A percentile compares a stretch with the other conserved stretches of the same genome.
Evolutionary conservation across 306 rosid genomes (phyloP).

Genomic region (Citrullus mucosospermus): DNA sequence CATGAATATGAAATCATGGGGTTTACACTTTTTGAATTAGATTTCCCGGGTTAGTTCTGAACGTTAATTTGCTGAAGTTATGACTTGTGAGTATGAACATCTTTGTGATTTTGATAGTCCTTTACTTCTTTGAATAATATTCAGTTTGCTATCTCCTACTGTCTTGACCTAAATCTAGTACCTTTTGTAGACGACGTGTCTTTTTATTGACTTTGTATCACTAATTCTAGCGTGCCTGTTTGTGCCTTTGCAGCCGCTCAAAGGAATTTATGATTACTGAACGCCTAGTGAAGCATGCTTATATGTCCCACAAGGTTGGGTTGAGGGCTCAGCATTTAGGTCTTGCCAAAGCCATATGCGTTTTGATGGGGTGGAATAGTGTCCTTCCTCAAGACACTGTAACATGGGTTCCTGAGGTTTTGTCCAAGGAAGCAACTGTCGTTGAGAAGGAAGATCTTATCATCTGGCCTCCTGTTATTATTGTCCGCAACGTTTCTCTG

Average conservation of each 20-base stretch:
- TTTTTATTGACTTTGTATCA: background rate
- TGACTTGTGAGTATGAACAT: background rate
- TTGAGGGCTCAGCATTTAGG: constrained; percentile 70
- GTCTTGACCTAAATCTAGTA: background rate
- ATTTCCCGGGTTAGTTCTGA: background rate
- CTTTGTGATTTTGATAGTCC: background rate
- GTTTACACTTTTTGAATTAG: background rate
- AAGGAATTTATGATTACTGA: constrained; percentile 92
- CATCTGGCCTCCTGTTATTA: constrained; percentile 78
- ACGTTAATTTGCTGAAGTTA: background rate
- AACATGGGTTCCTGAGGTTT: constrained; percentile 74
- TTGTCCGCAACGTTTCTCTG: constrained; percentile 71
- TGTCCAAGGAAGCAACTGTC: constrained; percentile 51
- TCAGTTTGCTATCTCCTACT: background rate
- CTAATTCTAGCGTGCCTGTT: constrained; percentile 10
- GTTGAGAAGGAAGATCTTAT: constrained; percentile 91
- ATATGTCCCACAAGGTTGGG: constrained; percentile 82
- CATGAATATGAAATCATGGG: background rate
- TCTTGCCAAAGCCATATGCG: constrained; percentile 83
- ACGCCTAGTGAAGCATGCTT: constrained; percentile 85
- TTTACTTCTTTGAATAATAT: no score
- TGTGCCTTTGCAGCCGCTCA: constrained; percentile 46
- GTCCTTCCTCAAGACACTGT: constrained; percentile 52
- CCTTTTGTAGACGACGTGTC: background rate
- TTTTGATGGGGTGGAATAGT: constrained; percentile 87